phyloP scores from a whole-genome alignment of 805 yeast species.

The Groenewaldozyma tartarivorans region DNA sequence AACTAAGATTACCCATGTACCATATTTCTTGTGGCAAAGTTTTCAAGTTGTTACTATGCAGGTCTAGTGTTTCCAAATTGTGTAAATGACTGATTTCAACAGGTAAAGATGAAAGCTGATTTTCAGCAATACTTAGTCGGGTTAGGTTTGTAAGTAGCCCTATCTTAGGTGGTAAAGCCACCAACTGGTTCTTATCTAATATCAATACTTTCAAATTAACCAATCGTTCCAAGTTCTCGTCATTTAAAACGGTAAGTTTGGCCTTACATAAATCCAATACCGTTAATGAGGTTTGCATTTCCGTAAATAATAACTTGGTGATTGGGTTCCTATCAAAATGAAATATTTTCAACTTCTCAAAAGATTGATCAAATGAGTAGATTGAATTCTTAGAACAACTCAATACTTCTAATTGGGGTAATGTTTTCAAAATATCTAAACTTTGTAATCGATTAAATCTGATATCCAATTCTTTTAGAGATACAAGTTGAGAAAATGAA shows the following conservation, averaged over 20 bases:
- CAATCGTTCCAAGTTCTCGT: slow-evolving; percentile 49
- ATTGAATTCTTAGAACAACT: slow-evolving; percentile 69
- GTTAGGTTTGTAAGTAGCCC: slow-evolving; percentile 49
- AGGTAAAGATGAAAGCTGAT: slow-evolving; percentile 68
- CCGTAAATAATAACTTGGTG: slow-evolving; percentile 50
- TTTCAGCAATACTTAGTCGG: slow-evolving; percentile 60
- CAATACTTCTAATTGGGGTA: slow-evolving; percentile 60
- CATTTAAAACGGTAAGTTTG: slow-evolving; percentile 64
- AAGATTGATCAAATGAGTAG: slow-evolving; percentile 54
- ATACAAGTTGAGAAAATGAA: slow-evolving; percentile 42
- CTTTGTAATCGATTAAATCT: slow-evolving; percentile 52
- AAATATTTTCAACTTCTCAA: slow-evolving; percentile 55
- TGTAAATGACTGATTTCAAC: slow-evolving; percentile 49
- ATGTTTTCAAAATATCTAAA: slow-evolving; percentile 44
- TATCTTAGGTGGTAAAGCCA: slow-evolving; percentile 62
- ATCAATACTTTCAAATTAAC: slow-evolving; percentile 63
- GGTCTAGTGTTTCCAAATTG: slow-evolving; percentile 57
- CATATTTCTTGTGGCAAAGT: slow-evolving; percentile 58
- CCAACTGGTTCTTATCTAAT: slow-evolving; percentile 74
- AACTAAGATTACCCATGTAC: slow-evolving; percentile 45
- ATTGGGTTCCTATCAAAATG: slow-evolving; percentile 79
- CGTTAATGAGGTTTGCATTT: slow-evolving; percentile 50
- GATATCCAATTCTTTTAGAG: slow-evolving; percentile 64
- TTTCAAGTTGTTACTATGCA: slow-evolving; percentile 78
- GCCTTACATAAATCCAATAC: slow-evolving; percentile 74